Evolutionary conservation across 2,329 filamentous ascomycete species (phyloP).

Genomic region (Fusarium sp.): DNA sequence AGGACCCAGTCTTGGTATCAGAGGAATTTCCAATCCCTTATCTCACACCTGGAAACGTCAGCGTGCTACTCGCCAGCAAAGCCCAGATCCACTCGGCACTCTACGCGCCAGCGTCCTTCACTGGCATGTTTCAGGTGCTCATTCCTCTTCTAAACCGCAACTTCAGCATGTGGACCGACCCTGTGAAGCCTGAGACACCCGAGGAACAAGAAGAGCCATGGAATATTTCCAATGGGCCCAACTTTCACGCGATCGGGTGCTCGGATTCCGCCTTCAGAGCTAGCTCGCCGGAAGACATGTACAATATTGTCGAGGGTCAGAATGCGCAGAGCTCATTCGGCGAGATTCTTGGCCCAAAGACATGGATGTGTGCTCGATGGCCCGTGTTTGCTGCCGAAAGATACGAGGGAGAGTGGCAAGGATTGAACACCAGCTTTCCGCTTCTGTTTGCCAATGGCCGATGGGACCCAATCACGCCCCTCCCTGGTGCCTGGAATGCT

Average conservation of each 20-base stretch:
- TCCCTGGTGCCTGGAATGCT: neutral
- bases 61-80: neutral
- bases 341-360: neutral
- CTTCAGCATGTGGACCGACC: neutral
- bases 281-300: constrained; percentile 13
- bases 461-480: constrained; percentile 6
- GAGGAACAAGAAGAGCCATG: neutral
- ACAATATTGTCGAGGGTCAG: constrained; percentile 5
- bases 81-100: neutral
- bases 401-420: neutral
- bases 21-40: neutral
- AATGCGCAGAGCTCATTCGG: constrained; percentile 1
- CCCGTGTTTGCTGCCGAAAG: neutral
- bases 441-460: neutral
- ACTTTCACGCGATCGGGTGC: constrained; percentile 15
- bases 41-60: neutral
- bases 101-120: neutral
- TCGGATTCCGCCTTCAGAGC: constrained; percentile 13
- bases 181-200: neutral
- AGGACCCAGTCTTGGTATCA: neutral
- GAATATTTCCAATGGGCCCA: neutral
- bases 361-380: constrained; percentile 3
- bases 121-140: neutral
- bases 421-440: neutral
- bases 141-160: neutral